Evolutionary conservation across 768 basidiomycete species (phyloP), one percentile per base, ranked within the genome.

Genomic region (Multifurca ochricompacta): DNA sequence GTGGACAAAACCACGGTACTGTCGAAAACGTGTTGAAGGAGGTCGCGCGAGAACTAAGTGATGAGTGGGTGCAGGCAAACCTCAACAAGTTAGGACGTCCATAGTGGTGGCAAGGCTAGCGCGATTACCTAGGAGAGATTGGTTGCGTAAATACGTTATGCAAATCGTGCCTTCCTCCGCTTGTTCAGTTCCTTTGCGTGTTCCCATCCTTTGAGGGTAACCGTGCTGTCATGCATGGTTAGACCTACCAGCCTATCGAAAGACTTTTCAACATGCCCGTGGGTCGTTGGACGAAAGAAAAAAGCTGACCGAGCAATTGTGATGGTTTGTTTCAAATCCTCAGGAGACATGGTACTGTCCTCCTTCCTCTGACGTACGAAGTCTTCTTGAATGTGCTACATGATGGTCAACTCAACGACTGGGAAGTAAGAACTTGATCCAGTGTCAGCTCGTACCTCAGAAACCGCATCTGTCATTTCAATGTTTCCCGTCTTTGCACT

Each of bases 371-470:
- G 68, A 52, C 61, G 65, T 25, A 78, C 85, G 63, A 91, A 91
- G 52, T 89, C 85, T 5, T 83, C 76, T 73, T 89, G 84, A 32
- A 91, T 84, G 60, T 82, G 72, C 88, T 91, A 48, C 16, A 31
- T 7, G 23, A 27, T 16, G 23, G 28, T 18, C 42, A 21, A 54
- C 21, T 48, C 16, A 51, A 36, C 19, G 10, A 18, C 28, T 25
- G 41, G 32, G 48, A 14, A 36, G 11, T 10, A 44, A 41, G 36
- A 55, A 44, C 44, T 16, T 21, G 40, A 28, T 32, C 14, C 43
- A n/a, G n/a, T n/a, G n/a, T n/a, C n/a, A 28, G 25, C 14, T 59
- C 67, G 32, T 58, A 85, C 88, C 72, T 82, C 73, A n/a, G 82
- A 83, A 4, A 79, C 74, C 11, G 69, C 65, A 31, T 81, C 77